Percentiles rank a stretch among this genome's conserved stretches.
These are phyloP conservation scores for Kwoniella botswanensis DNA, from an alignment of 768 basidiomycete genomes.

Conservation along the genomic window DNA sequence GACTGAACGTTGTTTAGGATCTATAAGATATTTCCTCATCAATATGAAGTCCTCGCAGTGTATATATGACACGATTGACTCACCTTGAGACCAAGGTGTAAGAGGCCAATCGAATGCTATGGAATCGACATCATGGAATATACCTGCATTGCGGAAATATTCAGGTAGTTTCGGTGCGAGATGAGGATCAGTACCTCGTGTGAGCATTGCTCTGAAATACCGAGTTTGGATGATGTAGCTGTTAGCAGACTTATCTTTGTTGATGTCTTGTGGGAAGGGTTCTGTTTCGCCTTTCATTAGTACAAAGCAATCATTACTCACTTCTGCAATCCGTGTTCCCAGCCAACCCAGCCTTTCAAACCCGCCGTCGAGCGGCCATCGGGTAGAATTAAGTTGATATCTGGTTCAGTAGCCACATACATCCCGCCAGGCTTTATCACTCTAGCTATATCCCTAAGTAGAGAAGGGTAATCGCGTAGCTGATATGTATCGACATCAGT, in stretches of 20 bases:
- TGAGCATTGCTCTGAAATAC: conserved; percentile 5
- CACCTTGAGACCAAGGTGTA: conserved; percentile 8
- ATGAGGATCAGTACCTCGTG: conserved; percentile 21
- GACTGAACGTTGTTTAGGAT: conserved; percentile 1
- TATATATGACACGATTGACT: not conserved
- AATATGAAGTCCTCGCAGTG: not conserved
- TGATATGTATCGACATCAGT: not conserved
- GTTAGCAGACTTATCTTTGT: too few relatives aligned
- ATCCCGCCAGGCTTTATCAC: conserved; percentile 4
- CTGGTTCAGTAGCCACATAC: conserved; percentile 14
- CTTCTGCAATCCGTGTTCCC: conserved; percentile 3
- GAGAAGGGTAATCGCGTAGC: conserved; percentile 20
- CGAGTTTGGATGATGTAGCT: too few relatives aligned
- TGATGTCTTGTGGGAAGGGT: too few relatives aligned
- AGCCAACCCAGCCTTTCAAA: not conserved
- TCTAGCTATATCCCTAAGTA: not conserved
- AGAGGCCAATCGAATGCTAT: conserved; percentile 1
- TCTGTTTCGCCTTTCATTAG: not conserved
- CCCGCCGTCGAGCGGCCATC: not conserved
- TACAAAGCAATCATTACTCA: not conserved
- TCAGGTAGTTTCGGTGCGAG: conserved; percentile 8
- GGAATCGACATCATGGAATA: conserved; percentile 2
- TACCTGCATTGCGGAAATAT: conserved; percentile 1
- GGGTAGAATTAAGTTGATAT: conserved; percentile 4
- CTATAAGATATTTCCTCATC: not conserved